Evolutionary conservation across 805 yeast species (phyloP), one percentile per base, ranked within the genome.

Genomic region (Blastobotrys parvus): DNA sequence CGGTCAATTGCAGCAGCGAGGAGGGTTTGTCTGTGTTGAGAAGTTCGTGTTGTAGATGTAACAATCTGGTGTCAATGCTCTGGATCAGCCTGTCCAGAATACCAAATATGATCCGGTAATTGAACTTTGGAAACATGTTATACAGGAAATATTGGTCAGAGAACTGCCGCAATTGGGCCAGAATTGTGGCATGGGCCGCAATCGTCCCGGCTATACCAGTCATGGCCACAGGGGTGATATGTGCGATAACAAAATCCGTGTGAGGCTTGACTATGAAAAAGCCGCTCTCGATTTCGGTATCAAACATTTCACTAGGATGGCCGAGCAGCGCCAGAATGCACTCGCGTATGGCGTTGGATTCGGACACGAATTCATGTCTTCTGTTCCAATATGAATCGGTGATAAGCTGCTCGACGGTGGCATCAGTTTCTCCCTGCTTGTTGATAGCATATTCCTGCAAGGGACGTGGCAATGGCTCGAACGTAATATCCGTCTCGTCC

Each of bases 51-150:
- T 49, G 46, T 10, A 49, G n/a, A 5, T 20, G 22, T 19, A 47
- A 25, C 5, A 47, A 15, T 10, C 22, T 7, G 17, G 13, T 18
- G n/a, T 46, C 50, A 3, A 49, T 6, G 6, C 34, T 25, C 5
- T 22, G 31, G 13, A 13, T 16, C 17, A 30, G n/a, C 16, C 36
- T 34, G 21, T 41, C 46, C 17, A 49, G 37, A 4, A 41, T 11
- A 3, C 47, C 51, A 13, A 45, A 37, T 13, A 49, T 18, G 34
- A 29, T 21, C 40, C 27, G 23, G 35, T 42, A 47, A 20, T 44
- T 30, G 32, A 48, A 45, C 7, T 25, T 19, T 7, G 47, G 47
- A 33, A 36, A 46, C 16, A 23, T 15, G 13, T 46, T 16, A n/a
- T n/a, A n/a, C 22, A 29, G 31, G 20, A 41, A 43, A 27, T 33